Percentiles rank a stretch among this genome's conserved stretches.
Evolutionary conservation across 2,329 filamentous ascomycete genomes (phyloP).

Genomic region (Diaporthe australafricana): DNA sequence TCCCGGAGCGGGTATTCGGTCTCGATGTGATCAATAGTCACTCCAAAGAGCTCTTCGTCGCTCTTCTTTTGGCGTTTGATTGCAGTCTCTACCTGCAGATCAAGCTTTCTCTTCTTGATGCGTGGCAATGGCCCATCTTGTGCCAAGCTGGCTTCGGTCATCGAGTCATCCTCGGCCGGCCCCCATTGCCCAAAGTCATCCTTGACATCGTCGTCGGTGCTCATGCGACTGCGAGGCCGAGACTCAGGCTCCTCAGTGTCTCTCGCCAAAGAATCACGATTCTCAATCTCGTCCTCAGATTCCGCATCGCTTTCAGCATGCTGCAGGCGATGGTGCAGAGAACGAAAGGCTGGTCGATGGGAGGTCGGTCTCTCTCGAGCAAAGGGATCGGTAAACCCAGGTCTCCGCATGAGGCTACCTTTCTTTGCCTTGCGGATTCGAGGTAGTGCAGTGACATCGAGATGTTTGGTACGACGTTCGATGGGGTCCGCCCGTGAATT

Average conservation of each 20-base stretch:
- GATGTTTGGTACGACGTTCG: conserved; percentile 68
- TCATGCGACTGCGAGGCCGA: conserved; percentile 80
- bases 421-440: conserved; percentile 79
- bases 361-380: conserved; percentile 71
- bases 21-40: conserved; percentile 67
- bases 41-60: conserved; percentile 82
- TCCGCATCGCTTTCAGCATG: conserved; percentile 81
- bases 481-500: conserved; percentile 71
- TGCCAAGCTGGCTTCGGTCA: conserved; percentile 79
- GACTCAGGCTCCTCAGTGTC: conserved; percentile 91
- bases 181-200: conserved; percentile 62
- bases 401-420: conserved; percentile 67
- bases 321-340: conserved; percentile 83
- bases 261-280: conserved; percentile 68
- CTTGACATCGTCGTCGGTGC: conserved; percentile 68
- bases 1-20: conserved; percentile 59
- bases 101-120: conserved; percentile 79
- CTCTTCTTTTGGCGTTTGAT: conserved; percentile 84
- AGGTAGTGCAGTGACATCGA: conserved; percentile 74
- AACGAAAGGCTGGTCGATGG: conserved; percentile 74
- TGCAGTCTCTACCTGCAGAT: conserved; percentile 74
- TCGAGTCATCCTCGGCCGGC: conserved; percentile 70
- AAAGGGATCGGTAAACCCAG: conserved; percentile 75
- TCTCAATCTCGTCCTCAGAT: conserved; percentile 83
- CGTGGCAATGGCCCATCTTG: conserved; percentile 61